These are phyloP conservation scores for Circinella minor DNA, from an alignment of 371 early-diverging fungal species.

Conservation along the genomic window DNA sequence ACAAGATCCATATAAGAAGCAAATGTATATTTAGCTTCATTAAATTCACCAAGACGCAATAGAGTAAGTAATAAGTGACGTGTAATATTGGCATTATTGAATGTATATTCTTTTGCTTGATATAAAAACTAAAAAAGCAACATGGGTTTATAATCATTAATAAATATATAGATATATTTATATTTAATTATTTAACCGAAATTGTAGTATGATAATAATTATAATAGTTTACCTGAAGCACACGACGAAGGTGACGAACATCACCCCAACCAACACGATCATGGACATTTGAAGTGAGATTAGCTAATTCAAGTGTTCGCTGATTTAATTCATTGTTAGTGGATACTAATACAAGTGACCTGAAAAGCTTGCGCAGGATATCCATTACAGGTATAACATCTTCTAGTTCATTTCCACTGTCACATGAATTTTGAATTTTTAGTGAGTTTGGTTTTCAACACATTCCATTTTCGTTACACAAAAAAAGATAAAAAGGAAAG, in stretches of 20 bases:
- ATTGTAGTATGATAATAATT: neutral
- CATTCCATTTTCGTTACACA: neutral
- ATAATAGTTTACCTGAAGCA: constrained; percentile 27
- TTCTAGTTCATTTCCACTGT: neutral
- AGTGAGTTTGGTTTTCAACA: neutral
- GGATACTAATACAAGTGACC: neutral
- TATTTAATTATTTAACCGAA: no score
- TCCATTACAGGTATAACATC: constrained; percentile 9
- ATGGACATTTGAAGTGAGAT: constrained; percentile 31
- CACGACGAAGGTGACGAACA: constrained; percentile 24
- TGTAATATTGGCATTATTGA: constrained; percentile 68
- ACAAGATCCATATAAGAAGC: constrained; percentile 60
- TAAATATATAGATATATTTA: no score
- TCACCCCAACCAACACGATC: constrained; percentile 46
- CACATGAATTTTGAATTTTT: neutral
- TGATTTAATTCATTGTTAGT: constrained; percentile 6
- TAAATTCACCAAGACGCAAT: constrained; percentile 64
- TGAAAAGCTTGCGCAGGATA: constrained; percentile 8
- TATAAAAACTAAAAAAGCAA: constrained; percentile 47
- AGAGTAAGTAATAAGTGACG: constrained; percentile 67
- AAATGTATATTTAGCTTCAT: constrained; percentile 72
- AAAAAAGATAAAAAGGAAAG: neutral
- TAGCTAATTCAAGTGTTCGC: constrained; percentile 27
- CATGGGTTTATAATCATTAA: neutral
- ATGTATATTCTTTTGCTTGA: constrained; percentile 64